These are phyloP conservation scores for Penicillium sp. DNA, from an alignment of 2,329 filamentous ascomycete species.

Conservation along the genomic window DNA sequence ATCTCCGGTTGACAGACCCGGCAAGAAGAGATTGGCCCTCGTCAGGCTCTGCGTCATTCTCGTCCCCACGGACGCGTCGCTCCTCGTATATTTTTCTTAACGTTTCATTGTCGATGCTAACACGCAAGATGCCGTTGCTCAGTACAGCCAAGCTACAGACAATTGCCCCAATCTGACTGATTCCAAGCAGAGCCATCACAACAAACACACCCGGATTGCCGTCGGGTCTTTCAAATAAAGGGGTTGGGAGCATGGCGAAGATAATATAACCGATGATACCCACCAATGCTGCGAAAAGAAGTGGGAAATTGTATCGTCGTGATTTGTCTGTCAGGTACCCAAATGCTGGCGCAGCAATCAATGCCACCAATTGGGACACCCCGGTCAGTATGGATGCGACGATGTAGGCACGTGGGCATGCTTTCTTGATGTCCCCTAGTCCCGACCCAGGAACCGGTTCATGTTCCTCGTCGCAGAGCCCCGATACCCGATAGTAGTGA, in stretches of 20 bases:
- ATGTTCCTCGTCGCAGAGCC: conserved; percentile 64
- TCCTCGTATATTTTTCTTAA: conserved; percentile 19
- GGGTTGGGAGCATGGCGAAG: conserved; percentile 74
- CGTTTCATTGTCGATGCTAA: conserved; percentile 22
- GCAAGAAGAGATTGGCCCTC: conserved; percentile 36
- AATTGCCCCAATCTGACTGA: conserved; percentile 94
- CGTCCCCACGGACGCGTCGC: conserved; percentile 8
- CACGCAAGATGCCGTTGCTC: conserved; percentile 70
- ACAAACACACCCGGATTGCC: conserved; percentile 70
- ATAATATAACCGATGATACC: conserved; percentile 76
- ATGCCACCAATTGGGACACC: conserved; percentile 79
- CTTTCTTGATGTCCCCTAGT: conserved; percentile 69
- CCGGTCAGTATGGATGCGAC: conserved; percentile 85
- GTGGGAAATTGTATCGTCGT: conserved; percentile 67
- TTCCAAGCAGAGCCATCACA: conserved; percentile 75
- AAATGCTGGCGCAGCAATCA: conserved; percentile 82
- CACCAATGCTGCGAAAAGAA: conserved; percentile 68
- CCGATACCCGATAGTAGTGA: conserved; percentile 78
- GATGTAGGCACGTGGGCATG: conserved; percentile 83
- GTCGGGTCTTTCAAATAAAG: conserved; percentile 69
- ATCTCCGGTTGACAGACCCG: conserved; percentile 22
- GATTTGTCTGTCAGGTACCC: conserved; percentile 77
- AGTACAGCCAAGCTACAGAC: conserved; percentile 92
- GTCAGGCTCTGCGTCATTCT: conserved; percentile 14
- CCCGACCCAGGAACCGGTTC: conserved; percentile 31